A percentile compares a stretch with the other conserved stretches of the same genome.
Conservation (phyloP, 2,329 filamentous ascomycete species). For the Fusarium cicatricum region DNA sequence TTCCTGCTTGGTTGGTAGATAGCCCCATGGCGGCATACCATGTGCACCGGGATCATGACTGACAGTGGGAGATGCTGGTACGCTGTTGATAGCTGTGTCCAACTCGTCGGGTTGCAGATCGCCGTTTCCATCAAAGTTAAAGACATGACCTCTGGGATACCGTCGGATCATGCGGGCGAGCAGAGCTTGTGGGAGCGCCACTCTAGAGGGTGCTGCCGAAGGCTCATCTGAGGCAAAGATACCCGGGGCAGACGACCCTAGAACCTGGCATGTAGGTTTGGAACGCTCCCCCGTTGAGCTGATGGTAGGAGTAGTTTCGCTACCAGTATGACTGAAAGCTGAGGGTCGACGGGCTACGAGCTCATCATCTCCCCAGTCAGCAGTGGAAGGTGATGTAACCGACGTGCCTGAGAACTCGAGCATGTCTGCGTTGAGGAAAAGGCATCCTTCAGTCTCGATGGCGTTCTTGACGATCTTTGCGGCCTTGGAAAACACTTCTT, state of each 20-base stretch:
- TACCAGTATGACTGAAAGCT: conserved; percentile 8
- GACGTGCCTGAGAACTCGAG: conserved; percentile 31
- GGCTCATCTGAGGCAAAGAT: conserved; percentile 9
- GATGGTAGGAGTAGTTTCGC: conserved; percentile 19
- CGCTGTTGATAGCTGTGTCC: conserved; percentile 30
- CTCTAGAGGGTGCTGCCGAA: conserved; percentile 1
- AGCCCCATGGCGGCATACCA: neutral
- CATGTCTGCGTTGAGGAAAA: conserved; percentile 47
- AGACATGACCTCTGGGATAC: conserved; percentile 57
- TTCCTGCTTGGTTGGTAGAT: neutral
- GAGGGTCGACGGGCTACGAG: conserved; percentile 15
- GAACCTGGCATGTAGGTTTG: conserved; percentile 11
- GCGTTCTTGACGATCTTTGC: conserved; percentile 54
- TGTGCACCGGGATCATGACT: neutral
- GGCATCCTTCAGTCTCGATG: conserved; percentile 51
- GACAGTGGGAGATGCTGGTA: neutral
- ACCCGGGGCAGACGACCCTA: conserved; percentile 10
- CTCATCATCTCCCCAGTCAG: conserved; percentile 20
- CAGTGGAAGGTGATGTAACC: neutral
- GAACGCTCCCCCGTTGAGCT: conserved; percentile 20
- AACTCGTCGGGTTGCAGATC: conserved; percentile 45
- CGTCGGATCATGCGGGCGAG: conserved; percentile 52
- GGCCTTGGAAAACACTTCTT: conserved; percentile 52
- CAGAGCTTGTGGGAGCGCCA: conserved; percentile 49
- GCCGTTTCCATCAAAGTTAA: conserved; percentile 53